Evolutionary conservation across 2,329 filamentous ascomycete species (phyloP).

Genomic region (Triangularia setosa): DNA sequence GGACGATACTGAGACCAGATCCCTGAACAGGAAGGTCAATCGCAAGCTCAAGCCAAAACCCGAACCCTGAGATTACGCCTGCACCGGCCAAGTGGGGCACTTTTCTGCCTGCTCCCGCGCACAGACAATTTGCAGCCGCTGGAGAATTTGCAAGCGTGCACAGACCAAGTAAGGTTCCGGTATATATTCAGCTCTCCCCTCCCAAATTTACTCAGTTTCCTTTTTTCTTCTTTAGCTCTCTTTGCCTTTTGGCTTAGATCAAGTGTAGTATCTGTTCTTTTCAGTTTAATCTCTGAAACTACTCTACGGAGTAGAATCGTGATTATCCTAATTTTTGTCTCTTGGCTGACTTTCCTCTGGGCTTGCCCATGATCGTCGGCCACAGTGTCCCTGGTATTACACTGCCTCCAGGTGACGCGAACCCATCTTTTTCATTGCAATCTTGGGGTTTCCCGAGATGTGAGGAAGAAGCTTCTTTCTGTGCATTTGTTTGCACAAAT

Average conservation of each 20-base stretch:
- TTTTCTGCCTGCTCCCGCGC: background rate
- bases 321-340: slow-evolving; percentile 24
- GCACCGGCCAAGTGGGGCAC: background rate
- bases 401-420: slow-evolving; percentile 24
- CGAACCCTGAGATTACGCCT: slow-evolving; percentile 1
- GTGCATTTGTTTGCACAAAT: background rate
- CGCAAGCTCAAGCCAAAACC: background rate
- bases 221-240: slow-evolving; percentile 21
- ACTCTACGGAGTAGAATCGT: slow-evolving; percentile 20
- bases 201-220: slow-evolving; percentile 5
- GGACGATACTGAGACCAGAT: background rate
- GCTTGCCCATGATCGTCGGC: slow-evolving; percentile 22
- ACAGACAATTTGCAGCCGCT: background rate
- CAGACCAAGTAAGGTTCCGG: background rate
- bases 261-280: slow-evolving; percentile 26
- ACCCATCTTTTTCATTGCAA: slow-evolving; percentile 19
- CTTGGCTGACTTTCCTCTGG: slow-evolving; percentile 19
- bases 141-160: slow-evolving; percentile 6
- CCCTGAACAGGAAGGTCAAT: background rate
- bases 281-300: slow-evolving; percentile 26
- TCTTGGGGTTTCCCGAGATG: slow-evolving; percentile 15
- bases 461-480: slow-evolving; percentile 12
- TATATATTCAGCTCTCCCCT: slow-evolving; percentile 8
- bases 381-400: slow-evolving; percentile 25
- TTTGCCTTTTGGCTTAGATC: slow-evolving; percentile 26